Evolutionary conservation across 768 basidiomycete species (phyloP), one percentile per base, ranked within the genome.

Genomic region (Cystofilobasidium capitatum): DNA sequence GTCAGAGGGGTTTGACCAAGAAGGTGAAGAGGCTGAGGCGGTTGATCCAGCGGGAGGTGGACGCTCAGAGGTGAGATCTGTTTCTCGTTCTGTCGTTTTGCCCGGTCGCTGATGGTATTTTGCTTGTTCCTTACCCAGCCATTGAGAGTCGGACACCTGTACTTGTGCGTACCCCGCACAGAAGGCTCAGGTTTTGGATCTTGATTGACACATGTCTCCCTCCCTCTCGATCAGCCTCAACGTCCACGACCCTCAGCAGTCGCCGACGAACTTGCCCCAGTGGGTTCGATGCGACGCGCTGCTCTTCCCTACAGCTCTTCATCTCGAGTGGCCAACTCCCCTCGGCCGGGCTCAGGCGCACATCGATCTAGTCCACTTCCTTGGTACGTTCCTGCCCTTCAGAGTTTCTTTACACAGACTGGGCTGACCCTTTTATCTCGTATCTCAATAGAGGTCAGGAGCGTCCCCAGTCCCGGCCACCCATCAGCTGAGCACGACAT

Each of bases 231-330:
- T n/a, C 58, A 60, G 58, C 58, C 39, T 60, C 36, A 60, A 60
- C 58, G 58, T 60, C 13, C 58, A 60, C 58, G 58, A 60, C 24
- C 36, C 36, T 29, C 5, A 22, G 6, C 26, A 24, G 37, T 1
- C 22, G 9, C 13, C 58, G 14, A 39, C 39, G 33, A 22, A 60
- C 9, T 40, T 60, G 12, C 37, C 37, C 1, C 58, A 10, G 13
- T 60, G 58, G 58, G 44, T 60, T n/a, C 36, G 58, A 36, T 60
- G 58, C 37, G 58, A 60, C 26, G 58, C 58, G 12, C 58, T 37
- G 29, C 39, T 60, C n/a, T 60, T 40, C 58, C 58, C 14, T 2
- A 40, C 58, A 14, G 37, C 37, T 29, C 58, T 60, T 26, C 39
- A 42, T 60, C 58, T 60, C 58, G 44, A 40, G 24, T 60, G 58